phyloP scores from a whole-genome alignment of 1,139 yeast species.

The Zygoascus meyerae region DNA sequence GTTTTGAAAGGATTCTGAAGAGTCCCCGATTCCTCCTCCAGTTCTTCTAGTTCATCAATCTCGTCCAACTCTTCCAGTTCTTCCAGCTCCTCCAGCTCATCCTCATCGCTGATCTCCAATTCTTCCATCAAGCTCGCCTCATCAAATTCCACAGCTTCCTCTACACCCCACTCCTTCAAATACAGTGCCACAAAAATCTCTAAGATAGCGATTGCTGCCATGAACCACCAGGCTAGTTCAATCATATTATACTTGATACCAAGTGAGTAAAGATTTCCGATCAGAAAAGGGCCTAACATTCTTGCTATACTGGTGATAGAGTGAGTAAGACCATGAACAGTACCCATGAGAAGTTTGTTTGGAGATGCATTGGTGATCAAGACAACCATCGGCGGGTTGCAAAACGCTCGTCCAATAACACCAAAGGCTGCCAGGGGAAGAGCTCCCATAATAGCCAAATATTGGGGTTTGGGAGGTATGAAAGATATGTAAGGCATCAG shows the following conservation, averaged over 20 bases:
- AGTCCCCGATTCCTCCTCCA: neutral
- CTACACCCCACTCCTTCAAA: conserved; percentile 28
- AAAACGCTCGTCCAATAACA: conserved; percentile 27
- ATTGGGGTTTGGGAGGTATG: conserved; percentile 39
- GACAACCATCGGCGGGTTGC: conserved; percentile 31
- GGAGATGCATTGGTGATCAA: conserved; percentile 31
- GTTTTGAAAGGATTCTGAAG: no score
- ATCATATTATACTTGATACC: conserved; percentile 40
- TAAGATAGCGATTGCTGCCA: conserved; percentile 33
- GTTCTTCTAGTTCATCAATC: neutral
- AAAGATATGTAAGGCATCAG: conserved; percentile 50
- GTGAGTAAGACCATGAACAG: conserved; percentile 31
- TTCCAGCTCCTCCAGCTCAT: neutral
- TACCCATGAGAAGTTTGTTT: conserved; percentile 25
- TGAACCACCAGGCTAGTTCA: conserved; percentile 48
- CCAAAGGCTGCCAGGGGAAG: conserved; percentile 18
- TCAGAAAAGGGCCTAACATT: conserved; percentile 49
- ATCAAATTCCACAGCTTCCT: no score
- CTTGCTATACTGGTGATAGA: conserved; percentile 47
- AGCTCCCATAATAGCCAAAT: conserved; percentile 31
- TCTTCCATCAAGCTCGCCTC: conserved; percentile 6
- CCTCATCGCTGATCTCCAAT: conserved; percentile 1
- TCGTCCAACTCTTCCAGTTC: neutral
- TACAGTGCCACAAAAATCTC: conserved; percentile 24
- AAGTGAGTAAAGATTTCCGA: conserved; percentile 49